Evolutionary conservation across 2,329 filamentous ascomycete species (phyloP), one percentile per base, ranked within the genome.

Genomic region (Cladosporium sp.): DNA sequence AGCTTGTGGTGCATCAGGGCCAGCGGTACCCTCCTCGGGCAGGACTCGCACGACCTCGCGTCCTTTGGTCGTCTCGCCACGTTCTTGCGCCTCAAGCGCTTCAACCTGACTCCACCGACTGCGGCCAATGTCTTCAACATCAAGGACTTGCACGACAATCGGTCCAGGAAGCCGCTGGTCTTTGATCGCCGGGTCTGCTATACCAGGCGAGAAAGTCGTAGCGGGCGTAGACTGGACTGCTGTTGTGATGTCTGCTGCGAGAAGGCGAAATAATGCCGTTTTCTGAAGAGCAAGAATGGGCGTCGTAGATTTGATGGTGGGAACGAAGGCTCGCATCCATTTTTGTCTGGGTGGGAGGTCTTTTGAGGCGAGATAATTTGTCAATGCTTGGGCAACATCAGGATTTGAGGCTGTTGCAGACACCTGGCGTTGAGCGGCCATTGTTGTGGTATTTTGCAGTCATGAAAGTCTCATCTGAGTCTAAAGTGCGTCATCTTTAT

Each of bases 81-180:
- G 84, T 72, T 90, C 88, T 53, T 88, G 82, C 51, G 88, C 85
- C 76, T 94, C 91, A 7, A 95, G 86, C 36, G 89, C 88, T 76
- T 97, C 92, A 34, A 97, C 85, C 77, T 97, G 92, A 69, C 92
- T 89, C 92, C 93, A 96, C 60, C 90, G 85, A 71, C 90, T 92
- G 61, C 86, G 84, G 2, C 89, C 85, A 23, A 98, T 84, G 74
- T 98, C 93, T 74, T 96, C 90, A 8, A 98, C 83, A 71, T 96
- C 93, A 1, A 97, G 80, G 0, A 98, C 86, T 77, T 98, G 95
- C 1, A 95, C 89, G 3, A 89, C 82, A 0, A 94, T 82, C 34
- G 91, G 86, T 1, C 83, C 83, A 0, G 80, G 67, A 0, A 98
- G 80, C 0, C 78, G 79, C 4, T 80, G 77, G 66, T 91, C 86